Base-by-base conservation (phyloP, 768 basidiomycete species). In the Cubamyces lactineus region DNA sequence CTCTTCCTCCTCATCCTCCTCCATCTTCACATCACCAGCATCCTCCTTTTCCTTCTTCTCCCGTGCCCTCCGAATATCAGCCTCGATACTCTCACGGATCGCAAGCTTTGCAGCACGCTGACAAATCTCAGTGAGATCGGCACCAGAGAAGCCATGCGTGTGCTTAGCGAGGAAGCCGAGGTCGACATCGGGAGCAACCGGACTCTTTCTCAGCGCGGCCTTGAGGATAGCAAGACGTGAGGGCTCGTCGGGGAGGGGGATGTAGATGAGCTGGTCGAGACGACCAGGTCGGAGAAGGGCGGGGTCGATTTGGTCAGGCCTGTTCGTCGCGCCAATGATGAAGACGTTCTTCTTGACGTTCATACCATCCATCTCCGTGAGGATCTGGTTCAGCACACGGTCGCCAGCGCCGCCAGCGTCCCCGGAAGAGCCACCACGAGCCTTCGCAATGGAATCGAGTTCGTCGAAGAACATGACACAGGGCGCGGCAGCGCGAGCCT, bases 391-490 rank as follows among this genome's bases (percentile, higher is more conserved):
- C 61, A 99, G 84, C 16, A 98, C 97, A 80, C 97, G 94, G 72
- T 99, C 97, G 40, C 96, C 90, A 13, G 97, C 96, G 64, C 97
- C 97, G 66, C 97, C 97, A 57, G 78, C 97, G 77, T 98, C 97
- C 41, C 95, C 95, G 9, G 82, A 78, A 2, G 84, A 82, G 21
- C 86, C 85, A 64, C 97, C 97, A 78, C 97, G 93, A 55, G 95
- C 86, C 80, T 98, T 98, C 48, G 97, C 97, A 71, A 99, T 98
- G 16, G 96, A 97, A 76, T 99, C 97, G 75, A 99, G 82, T 76
- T 99, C 97, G 71, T 99, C 97, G 78, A 99, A 99, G 92, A 99
- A 99, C 94, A 99, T 97, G 69, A 99, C 97, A 74, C 97, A 98
- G 57, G 97, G 97, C 26, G 97, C 96, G 8, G 97, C 97, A 17